phyloP scores from a whole-genome alignment of 352 stramenopile genomes.

The Thalassiosira mediterranea region DNA sequence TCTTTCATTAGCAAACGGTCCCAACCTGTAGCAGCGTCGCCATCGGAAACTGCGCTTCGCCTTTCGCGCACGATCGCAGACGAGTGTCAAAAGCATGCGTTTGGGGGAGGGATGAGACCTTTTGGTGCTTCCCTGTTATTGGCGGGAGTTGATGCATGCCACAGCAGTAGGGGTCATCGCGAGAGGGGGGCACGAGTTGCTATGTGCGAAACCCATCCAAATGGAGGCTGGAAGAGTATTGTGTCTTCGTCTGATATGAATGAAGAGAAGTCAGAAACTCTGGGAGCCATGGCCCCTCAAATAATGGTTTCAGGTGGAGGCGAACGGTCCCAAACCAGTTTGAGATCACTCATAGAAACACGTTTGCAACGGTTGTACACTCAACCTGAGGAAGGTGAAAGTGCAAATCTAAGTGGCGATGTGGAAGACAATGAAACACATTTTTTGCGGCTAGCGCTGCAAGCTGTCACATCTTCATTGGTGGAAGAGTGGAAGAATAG shows the following conservation, averaged over 20 bases:
- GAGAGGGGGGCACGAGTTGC: constrained; percentile 14
- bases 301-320: constrained; percentile 47
- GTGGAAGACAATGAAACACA: background rate
- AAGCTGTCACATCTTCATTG: constrained; percentile 36
- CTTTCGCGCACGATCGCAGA: constrained; percentile 50
- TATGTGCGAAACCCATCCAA: constrained; percentile 54
- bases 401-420: background rate
- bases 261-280: background rate
- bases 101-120: constrained; percentile 78
- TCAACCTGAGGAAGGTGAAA: background rate
- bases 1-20: background rate
- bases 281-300: constrained; percentile 16
- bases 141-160: constrained; percentile 46
- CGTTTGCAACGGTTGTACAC: constrained; percentile 21
- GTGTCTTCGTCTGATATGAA: constrained; percentile 17
- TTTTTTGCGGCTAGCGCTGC: constrained; percentile 25
- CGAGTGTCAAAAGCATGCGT: constrained; percentile 75
- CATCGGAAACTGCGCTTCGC: constrained; percentile 43
- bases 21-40: constrained; percentile 21
- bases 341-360: constrained; percentile 29
- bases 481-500: constrained; percentile 50
- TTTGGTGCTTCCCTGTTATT: constrained; percentile 73
- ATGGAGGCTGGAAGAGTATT: constrained; percentile 30
- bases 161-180: background rate
- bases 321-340: constrained; percentile 16